Percentiles rank a stretch among this genome's conserved stretches.
Conservation (phyloP, 2,329 filamentous ascomycete genomes). For the Juglanconis juglandina region DNA sequence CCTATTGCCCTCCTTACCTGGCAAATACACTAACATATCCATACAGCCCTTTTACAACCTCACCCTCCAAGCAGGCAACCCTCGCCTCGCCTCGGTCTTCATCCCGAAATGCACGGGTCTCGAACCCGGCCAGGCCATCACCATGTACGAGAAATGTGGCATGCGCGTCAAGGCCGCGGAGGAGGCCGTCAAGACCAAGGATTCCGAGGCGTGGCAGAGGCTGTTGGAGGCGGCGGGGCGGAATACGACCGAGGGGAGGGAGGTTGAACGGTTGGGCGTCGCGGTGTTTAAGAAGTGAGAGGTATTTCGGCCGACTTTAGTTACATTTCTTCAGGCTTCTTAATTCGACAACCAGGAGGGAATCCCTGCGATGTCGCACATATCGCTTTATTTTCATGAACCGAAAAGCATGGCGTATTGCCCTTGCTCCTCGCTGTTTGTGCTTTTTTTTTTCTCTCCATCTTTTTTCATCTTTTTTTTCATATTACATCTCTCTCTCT, state of each 20-base stretch:
- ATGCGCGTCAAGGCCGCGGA: constrained; percentile 85
- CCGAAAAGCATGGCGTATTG: too few species aligned
- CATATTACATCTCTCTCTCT: too few species aligned
- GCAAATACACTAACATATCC: constrained; percentile 4
- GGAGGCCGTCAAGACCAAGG: constrained; percentile 80
- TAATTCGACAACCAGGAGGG: too few species aligned
- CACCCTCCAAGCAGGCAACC: constrained; percentile 82
- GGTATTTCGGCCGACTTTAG: background rate
- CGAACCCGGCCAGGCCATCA: constrained; percentile 65
- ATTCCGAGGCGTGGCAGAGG: constrained; percentile 70
- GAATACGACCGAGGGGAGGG: constrained; percentile 61
- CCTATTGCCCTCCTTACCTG: background rate
- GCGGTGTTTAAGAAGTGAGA: constrained; percentile 50
- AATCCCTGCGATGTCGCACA: too few species aligned
- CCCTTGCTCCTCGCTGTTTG: too few species aligned
- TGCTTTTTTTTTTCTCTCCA: too few species aligned
- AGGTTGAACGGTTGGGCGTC: constrained; percentile 77
- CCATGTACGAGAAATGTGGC: constrained; percentile 97
- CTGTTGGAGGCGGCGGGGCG: constrained; percentile 72
- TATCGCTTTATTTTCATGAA: too few species aligned
- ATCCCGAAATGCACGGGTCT: constrained; percentile 81
- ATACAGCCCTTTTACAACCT: constrained; percentile 84
- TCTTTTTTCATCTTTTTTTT: too few species aligned
- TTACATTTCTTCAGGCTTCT: too few species aligned
- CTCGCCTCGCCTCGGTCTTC: constrained; percentile 77